These are phyloP conservation scores for Syncephalastrum contaminatum DNA, from an alignment of 371 early-diverging fungal genomes.

Conservation along the genomic window DNA sequence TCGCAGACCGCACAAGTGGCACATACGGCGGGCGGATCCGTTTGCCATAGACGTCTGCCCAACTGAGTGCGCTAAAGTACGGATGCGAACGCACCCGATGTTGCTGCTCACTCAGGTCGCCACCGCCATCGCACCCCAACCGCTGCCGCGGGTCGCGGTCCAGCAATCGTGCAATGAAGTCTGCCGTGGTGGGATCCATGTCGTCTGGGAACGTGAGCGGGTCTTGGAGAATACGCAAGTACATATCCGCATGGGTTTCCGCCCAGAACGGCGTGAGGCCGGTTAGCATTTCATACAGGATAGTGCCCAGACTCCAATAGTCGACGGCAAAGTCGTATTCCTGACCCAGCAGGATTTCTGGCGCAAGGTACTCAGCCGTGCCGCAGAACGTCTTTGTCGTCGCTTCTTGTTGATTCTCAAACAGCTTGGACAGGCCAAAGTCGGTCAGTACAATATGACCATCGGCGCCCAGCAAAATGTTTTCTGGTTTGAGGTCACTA, in stretches of 20 bases:
- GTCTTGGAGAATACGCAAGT: slow-evolving; percentile 71
- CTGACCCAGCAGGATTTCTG: slow-evolving; percentile 82
- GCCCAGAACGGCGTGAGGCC: slow-evolving; percentile 81
- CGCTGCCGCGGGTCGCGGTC: slow-evolving; percentile 68
- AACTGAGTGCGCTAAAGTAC: slow-evolving; percentile 65
- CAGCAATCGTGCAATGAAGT: slow-evolving; percentile 60
- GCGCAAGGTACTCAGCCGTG: slow-evolving; percentile 89
- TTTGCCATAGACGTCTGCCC: slow-evolving; percentile 64
- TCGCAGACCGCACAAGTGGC: slow-evolving; percentile 47
- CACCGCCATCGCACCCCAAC: slow-evolving; percentile 61
- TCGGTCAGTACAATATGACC: slow-evolving; percentile 88
- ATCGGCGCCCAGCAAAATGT: slow-evolving; percentile 74
- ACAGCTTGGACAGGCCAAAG: slow-evolving; percentile 84
- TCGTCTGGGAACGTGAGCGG: slow-evolving; percentile 68
- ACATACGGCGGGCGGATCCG: slow-evolving; percentile 59
- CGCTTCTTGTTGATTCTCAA: slow-evolving; percentile 36
- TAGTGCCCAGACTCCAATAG: slow-evolving; percentile 96
- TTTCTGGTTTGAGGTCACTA: slow-evolving; percentile 85
- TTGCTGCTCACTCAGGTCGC: slow-evolving; percentile 64
- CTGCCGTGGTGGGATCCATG: slow-evolving; percentile 54
- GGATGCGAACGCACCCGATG: slow-evolving; percentile 66
- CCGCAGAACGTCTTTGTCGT: slow-evolving; percentile 92
- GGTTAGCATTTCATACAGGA: slow-evolving; percentile 82
- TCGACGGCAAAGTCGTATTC: slow-evolving; percentile 90
- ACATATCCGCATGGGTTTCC: slow-evolving; percentile 76